Conservation (phyloP, 1,139 yeast species). For the Geotrichum reessii region DNA sequence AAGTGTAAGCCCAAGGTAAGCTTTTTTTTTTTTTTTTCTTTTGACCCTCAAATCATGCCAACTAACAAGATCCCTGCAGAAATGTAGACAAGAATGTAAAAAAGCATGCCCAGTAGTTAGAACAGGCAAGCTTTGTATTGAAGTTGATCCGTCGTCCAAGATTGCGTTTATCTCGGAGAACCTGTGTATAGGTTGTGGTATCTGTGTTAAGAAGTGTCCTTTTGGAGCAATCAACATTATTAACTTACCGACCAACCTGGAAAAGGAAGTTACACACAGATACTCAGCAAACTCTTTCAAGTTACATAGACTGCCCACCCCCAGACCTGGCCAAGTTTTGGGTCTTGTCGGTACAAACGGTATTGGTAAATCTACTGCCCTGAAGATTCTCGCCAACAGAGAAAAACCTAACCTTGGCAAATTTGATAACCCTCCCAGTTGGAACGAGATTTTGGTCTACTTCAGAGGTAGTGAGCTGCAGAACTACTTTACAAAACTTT, state of each 20-base stretch:
- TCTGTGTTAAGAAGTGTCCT: slow-evolving; percentile 96
- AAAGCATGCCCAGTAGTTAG: slow-evolving; percentile 96
- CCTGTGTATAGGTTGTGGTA: slow-evolving; percentile 98
- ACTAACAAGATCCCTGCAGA: slow-evolving; percentile 30
- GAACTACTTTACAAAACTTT: slow-evolving; percentile 86
- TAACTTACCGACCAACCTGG: slow-evolving; percentile 92
- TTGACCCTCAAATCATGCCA: neutral
- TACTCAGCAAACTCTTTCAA: slow-evolving; percentile 97
- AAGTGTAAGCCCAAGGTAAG: slow-evolving; percentile 80
- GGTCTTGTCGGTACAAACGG: slow-evolving; percentile 98
- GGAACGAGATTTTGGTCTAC: slow-evolving; percentile 86
- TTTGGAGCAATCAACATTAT: slow-evolving; percentile 94
- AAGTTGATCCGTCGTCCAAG: slow-evolving; percentile 83
- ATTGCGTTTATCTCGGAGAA: slow-evolving; percentile 95
- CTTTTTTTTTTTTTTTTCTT: neutral
- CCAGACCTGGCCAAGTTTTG: slow-evolving; percentile 97
- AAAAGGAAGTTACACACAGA: slow-evolving; percentile 88
- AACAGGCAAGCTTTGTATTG: slow-evolving; percentile 96
- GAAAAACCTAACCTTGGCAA: slow-evolving; percentile 94
- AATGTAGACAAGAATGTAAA: slow-evolving; percentile 96
- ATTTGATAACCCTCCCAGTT: slow-evolving; percentile 92
- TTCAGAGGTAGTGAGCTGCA: slow-evolving; percentile 97
- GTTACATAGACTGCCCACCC: slow-evolving; percentile 93
- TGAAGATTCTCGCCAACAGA: slow-evolving; percentile 95
- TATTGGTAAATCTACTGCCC: slow-evolving; percentile 98